Conservation (phyloP, 257 asterid genomes). For the Euphrasia confusa region DNA sequence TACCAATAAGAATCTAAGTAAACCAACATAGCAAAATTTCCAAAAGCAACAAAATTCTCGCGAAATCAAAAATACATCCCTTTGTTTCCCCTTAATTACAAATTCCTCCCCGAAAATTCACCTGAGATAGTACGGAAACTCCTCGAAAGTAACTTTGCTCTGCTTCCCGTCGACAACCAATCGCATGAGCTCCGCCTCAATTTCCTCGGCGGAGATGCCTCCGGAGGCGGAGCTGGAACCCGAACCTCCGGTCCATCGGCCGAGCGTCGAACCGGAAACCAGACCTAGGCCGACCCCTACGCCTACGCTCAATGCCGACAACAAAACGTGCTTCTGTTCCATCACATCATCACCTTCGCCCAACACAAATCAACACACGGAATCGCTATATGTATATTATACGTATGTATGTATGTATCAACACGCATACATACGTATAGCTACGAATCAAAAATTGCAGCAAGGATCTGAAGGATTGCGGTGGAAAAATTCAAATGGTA, state of each 20-base stretch:
- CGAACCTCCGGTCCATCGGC: slow-evolving; percentile 49
- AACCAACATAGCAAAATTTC: neutral
- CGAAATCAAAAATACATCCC: slow-evolving; percentile 3
- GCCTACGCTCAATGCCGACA: slow-evolving; percentile 96
- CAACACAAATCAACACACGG: neutral
- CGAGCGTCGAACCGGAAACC: slow-evolving; percentile 66
- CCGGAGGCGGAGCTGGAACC: slow-evolving; percentile 34
- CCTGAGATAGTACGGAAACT: slow-evolving; percentile 94
- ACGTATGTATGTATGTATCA: slow-evolving; percentile 18
- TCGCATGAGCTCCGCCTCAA: slow-evolving; percentile 61
- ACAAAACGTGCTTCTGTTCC: slow-evolving; percentile 81
- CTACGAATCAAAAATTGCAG: neutral
- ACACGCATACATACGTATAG: slow-evolving; percentile 22
- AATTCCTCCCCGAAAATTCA: slow-evolving; percentile 15
- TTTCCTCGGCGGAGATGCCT: slow-evolving; percentile 54
- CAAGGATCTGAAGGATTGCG: slow-evolving; percentile 22
- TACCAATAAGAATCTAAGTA: slow-evolving; percentile 1
- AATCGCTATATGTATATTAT: neutral
- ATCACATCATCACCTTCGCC: slow-evolving; percentile 34
- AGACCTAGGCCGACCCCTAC: slow-evolving; percentile 87
- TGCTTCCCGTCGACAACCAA: slow-evolving; percentile 59
- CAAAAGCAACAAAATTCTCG: neutral
- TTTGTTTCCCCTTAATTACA: neutral
- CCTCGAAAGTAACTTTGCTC: slow-evolving; percentile 49
- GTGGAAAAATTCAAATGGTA: slow-evolving; percentile 4